phyloP scores from a whole-genome alignment of 1,284 basidiomycete genomes.

The Cutaneotrichosporon sp. region DNA sequence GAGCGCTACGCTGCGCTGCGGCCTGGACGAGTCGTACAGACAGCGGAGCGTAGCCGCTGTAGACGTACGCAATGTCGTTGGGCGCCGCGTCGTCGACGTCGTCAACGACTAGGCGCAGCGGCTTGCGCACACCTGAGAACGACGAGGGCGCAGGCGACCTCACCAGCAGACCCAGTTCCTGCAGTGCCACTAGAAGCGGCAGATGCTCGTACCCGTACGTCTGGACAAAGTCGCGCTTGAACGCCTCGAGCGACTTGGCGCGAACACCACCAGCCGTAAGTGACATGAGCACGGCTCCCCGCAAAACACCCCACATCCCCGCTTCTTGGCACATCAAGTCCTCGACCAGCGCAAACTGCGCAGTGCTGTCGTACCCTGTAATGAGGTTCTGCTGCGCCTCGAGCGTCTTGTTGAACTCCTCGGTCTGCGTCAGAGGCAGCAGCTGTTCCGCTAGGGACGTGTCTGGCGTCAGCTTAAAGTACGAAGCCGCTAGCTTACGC shows the following conservation, averaged over 20 bases:
- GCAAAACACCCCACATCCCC: conserved; percentile 67
- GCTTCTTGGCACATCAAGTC: conserved; percentile 72
- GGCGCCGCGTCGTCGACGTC: conserved; percentile 66
- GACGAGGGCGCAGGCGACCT: conserved; percentile 38
- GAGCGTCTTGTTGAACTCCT: conserved; percentile 82
- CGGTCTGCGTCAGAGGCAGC: conserved; percentile 75
- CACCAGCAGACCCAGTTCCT: conserved; percentile 61
- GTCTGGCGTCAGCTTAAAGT: conserved; percentile 54
- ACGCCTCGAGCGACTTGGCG: conserved; percentile 72
- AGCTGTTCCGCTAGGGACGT: conserved; percentile 90
- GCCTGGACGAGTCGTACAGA: conserved; percentile 88
- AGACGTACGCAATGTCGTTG: conserved; percentile 90
- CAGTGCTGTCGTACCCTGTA: conserved; percentile 73
- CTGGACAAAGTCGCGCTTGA: conserved; percentile 91
- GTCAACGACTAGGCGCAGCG: conserved; percentile 86
- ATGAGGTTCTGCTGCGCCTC: conserved; percentile 97
- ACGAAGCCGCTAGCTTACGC: conserved; percentile 55
- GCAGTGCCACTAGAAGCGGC: conserved; percentile 74
- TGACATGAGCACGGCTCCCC: conserved; percentile 79
- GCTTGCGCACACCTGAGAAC: conserved; percentile 69
- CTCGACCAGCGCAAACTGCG: conserved; percentile 74
- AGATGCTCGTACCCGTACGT: conserved; percentile 88
- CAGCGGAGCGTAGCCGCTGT: conserved; percentile 94
- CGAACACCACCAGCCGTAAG: conserved; percentile 82
- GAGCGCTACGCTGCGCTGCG: conserved; percentile 79